phyloP scores from a whole-genome alignment of 164 flowering plant species.

The Sedum album region DNA sequence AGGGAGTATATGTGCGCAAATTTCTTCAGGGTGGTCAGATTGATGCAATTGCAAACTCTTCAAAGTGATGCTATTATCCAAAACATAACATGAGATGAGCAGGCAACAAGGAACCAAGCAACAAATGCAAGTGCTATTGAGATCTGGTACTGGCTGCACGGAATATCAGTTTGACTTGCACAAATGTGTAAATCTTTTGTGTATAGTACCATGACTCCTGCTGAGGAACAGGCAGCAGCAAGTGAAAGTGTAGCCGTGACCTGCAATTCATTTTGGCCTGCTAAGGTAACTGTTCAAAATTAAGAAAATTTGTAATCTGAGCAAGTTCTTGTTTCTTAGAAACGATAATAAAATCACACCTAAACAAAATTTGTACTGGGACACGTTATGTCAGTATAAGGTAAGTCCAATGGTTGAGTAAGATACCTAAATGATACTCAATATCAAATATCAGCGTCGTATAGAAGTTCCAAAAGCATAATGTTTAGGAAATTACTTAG shows the following conservation, averaged over 20 bases:
- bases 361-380: not conserved
- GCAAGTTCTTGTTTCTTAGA: not conserved
- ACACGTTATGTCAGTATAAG: not conserved
- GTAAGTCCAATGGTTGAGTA: not conserved
- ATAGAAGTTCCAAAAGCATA: not conserved
- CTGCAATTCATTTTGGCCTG: conserved; percentile 28
- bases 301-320: not conserved
- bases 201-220: conserved; percentile 66
- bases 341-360: not conserved
- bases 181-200: conserved; percentile 54
- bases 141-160: conserved; percentile 50
- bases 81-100: conserved; percentile 72
- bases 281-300: not conserved
- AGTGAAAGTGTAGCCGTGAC: conserved; percentile 77
- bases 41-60: not conserved
- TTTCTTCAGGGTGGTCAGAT: no score
- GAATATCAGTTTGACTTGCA: conserved; percentile 17
- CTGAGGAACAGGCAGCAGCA: conserved; percentile 88
- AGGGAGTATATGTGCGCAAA: no score
- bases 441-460: not conserved
- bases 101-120: conserved; percentile 55
- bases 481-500: not conserved
- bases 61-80: conserved; percentile 67
- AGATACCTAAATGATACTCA: not conserved
- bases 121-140: conserved; percentile 60